Evolutionary conservation across 768 basidiomycete genomes (phyloP).

Genomic region (Leccinum subtestaceum): DNA sequence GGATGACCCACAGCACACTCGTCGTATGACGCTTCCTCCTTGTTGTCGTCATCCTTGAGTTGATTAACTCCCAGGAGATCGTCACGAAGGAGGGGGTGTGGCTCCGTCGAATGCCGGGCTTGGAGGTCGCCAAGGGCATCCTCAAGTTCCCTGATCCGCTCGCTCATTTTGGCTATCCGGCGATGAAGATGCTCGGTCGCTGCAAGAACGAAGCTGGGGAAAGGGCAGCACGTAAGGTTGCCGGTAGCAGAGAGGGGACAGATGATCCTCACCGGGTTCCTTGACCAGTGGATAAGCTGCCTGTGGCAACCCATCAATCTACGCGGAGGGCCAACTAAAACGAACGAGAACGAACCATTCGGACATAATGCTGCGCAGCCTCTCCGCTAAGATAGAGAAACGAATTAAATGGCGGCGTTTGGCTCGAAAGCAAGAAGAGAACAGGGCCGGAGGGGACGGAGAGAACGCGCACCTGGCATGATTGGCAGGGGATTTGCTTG

Average conservation of each 20-base stretch:
- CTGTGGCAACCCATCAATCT: constrained; percentile 31
- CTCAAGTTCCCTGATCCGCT: constrained; percentile 57
- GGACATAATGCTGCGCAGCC: constrained; percentile 72
- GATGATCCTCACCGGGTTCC: constrained; percentile 53
- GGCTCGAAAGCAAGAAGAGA: neutral
- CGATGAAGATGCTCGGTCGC: constrained; percentile 66
- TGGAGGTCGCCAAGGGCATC: constrained; percentile 56
- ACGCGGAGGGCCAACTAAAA: neutral
- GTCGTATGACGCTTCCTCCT: constrained; percentile 22
- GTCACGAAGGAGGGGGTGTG: constrained; percentile 59
- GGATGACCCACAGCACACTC: constrained; percentile 19
- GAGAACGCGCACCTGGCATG: constrained; percentile 53
- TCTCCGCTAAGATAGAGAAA: constrained; percentile 42
- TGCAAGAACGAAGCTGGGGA: constrained; percentile 52
- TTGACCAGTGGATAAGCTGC: constrained; percentile 76
- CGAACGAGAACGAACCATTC: constrained; percentile 49
- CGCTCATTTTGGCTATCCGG: constrained; percentile 49
- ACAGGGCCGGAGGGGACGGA: neutral
- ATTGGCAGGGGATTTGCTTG: constrained; percentile 78
- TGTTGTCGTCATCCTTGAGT: constrained; percentile 26
- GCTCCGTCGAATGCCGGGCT: constrained; percentile 47
- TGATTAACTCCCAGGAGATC: constrained; percentile 41
- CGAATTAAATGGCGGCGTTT: neutral
- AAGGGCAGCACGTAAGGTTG: constrained; percentile 9
- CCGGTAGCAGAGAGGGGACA: neutral